phyloP scores from a whole-genome alignment of 1,284 basidiomycete species.

The Chalciporus sp. region DNA sequence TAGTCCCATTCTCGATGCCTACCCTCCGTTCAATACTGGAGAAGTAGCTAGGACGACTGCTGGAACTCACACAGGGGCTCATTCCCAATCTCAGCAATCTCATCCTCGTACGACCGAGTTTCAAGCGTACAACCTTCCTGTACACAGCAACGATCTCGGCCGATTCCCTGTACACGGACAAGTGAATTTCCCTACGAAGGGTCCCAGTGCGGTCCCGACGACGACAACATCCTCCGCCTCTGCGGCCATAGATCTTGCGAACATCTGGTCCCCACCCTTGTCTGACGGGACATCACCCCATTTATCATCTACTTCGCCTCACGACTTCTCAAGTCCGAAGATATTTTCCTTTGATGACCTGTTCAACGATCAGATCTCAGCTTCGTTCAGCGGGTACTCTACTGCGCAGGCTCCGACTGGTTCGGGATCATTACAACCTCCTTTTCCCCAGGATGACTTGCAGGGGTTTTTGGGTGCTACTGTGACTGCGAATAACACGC shows the following conservation, averaged over 20 bases:
- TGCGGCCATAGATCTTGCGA: conserved; percentile 12
- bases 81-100: neutral
- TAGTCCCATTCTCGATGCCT: conserved; percentile 25
- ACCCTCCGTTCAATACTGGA: conserved; percentile 2
- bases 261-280: conserved; percentile 26
- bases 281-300: neutral
- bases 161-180: conserved; percentile 54
- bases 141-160: conserved; percentile 63
- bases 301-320: neutral
- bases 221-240: neutral
- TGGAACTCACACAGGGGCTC: conserved; percentile 32
- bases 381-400: conserved; percentile 13
- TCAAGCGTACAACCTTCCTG: conserved; percentile 40
- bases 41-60: conserved; percentile 34
- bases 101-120: conserved; percentile 5
- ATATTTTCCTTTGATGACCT: conserved; percentile 28
- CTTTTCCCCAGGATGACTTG: conserved; percentile 2
- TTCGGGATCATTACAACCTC: neutral
- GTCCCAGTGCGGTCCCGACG: neutral
- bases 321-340: conserved; percentile 2
- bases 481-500: neutral
- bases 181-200: conserved; percentile 15
- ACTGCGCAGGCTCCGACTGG: neutral
- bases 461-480: conserved; percentile 15
- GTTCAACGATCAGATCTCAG: conserved; percentile 25